Conservation (phyloP, 495 filamentous ascomycete species). For the Podospora pseudoanserina region DNA sequence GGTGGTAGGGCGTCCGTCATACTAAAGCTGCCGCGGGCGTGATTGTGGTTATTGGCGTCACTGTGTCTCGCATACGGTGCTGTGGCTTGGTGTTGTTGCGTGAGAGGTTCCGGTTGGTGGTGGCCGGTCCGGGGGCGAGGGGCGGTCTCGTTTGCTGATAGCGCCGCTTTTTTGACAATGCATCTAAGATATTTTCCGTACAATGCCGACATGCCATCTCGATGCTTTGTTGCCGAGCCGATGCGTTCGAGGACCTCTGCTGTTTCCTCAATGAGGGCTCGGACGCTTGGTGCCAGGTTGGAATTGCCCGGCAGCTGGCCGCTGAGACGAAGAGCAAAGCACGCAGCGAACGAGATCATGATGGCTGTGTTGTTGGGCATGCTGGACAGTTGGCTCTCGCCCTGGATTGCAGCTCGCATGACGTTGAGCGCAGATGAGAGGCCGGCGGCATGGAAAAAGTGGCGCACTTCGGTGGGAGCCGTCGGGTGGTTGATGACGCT, state of each 20-base stretch:
- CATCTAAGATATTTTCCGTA: constrained; percentile 61
- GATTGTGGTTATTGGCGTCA: constrained; percentile 11
- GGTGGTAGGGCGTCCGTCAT: constrained; percentile 18
- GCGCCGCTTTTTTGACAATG: constrained; percentile 46
- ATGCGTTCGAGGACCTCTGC: constrained; percentile 66
- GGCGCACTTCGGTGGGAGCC: constrained; percentile 63
- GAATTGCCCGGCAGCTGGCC: constrained; percentile 54
- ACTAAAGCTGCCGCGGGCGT: constrained; percentile 19
- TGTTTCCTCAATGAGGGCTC: constrained; percentile 65
- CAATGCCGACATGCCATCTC: constrained; percentile 58
- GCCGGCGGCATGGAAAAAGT: constrained; percentile 65
- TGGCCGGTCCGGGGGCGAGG: background rate
- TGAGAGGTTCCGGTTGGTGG: constrained; percentile 1
- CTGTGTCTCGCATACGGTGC: constrained; percentile 7
- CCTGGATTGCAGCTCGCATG: constrained; percentile 68
- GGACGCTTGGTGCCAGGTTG: constrained; percentile 62
- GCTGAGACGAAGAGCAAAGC: constrained; percentile 63
- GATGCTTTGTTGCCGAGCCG: constrained; percentile 58
- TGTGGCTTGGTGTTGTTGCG: constrained; percentile 17
- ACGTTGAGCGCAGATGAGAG: constrained; percentile 69
- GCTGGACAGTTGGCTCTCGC: constrained; percentile 63
- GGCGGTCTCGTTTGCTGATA: constrained; percentile 12
- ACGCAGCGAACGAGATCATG: constrained; percentile 73
- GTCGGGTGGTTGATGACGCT: constrained; percentile 72
- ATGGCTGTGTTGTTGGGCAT: constrained; percentile 78